These are phyloP conservation scores for Bolboschoenoplectus hybrid DNA, from an alignment of 202 grass and related monocot species.

Conservation along the genomic window DNA sequence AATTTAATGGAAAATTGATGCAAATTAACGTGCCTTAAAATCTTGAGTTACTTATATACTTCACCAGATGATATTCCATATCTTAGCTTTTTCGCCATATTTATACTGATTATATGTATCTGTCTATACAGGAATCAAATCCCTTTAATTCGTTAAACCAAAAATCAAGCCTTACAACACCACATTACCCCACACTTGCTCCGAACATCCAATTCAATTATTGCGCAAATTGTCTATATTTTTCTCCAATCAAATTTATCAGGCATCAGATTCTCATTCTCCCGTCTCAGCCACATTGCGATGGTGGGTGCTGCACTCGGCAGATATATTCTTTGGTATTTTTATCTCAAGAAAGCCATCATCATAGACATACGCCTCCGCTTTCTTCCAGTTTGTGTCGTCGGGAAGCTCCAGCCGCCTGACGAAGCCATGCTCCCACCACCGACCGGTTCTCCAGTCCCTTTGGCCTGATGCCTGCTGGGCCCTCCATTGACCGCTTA, in stretches of 20 bases:
- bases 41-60: too few species aligned
- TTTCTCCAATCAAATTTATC: constrained; percentile 11
- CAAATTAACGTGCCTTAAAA: too few species aligned
- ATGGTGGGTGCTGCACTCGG: constrained; percentile 42
- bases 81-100: constrained; percentile 29
- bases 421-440: constrained; percentile 96
- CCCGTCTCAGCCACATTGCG: neutral
- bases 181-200: too few species aligned
- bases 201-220: constrained; percentile 23
- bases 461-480: constrained; percentile 41
- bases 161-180: constrained; percentile 18
- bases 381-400: constrained; percentile 63
- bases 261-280: constrained; percentile 40
- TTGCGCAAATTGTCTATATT: neutral
- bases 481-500: constrained; percentile 76
- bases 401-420: constrained; percentile 81
- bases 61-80: constrained; percentile 30
- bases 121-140: constrained; percentile 37
- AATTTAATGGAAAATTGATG: too few species aligned
- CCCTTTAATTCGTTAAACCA: constrained; percentile 17
- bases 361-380: constrained; percentile 68
- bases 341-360: constrained; percentile 70
- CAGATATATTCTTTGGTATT: constrained; percentile 59
- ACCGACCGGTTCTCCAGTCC: constrained; percentile 71
- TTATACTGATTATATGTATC: constrained; percentile 33